Percentiles rank a stretch among this genome's conserved stretches.
Evolutionary conservation across 108 stramenopile genomes (phyloP).

Genomic region (Chaetoceros tenuissimus): DNA sequence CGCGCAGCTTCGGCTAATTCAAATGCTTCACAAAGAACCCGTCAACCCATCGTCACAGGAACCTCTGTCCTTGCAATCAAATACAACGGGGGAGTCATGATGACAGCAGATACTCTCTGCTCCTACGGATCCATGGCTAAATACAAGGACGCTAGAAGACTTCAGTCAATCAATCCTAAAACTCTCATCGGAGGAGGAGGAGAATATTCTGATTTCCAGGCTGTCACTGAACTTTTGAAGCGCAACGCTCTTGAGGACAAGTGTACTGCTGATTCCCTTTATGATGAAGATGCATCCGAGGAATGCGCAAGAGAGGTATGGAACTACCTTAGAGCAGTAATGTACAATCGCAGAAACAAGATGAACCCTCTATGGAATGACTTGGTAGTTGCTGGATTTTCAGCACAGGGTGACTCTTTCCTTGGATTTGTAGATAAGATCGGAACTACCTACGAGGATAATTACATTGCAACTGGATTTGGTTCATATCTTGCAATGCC

Average conservation of each 20-base stretch:
- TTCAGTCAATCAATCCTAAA: slow-evolving; percentile 48
- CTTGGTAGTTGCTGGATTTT: slow-evolving; percentile 82
- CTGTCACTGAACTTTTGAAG: slow-evolving; percentile 67
- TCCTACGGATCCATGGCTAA: slow-evolving; percentile 94
- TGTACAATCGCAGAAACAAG: slow-evolving; percentile 92
- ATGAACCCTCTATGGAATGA: slow-evolving; percentile 99
- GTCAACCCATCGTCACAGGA: slow-evolving; percentile 94
- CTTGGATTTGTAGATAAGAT: slow-evolving; percentile 95
- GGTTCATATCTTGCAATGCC: slow-evolving; percentile 94
- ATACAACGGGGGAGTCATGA: slow-evolving; percentile 92
- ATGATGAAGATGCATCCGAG: slow-evolving; percentile 41
- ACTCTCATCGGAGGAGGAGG: slow-evolving; percentile 91
- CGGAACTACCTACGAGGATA: slow-evolving; percentile 93
- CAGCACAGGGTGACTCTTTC: slow-evolving; percentile 49
- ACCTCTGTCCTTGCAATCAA: slow-evolving; percentile 93
- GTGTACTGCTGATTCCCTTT: slow-evolving; percentile 47
- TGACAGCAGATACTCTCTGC: slow-evolving; percentile 95
- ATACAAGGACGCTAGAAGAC: slow-evolving; percentile 84
- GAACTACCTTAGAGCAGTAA: slow-evolving; percentile 87
- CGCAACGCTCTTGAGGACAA: slow-evolving; percentile 63
- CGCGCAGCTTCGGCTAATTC: slow-evolving; percentile 2
- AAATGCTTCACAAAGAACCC: slow-evolving; percentile 43
- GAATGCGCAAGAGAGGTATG: slow-evolving; percentile 62
- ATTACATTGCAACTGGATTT: slow-evolving; percentile 95
- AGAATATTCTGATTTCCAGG: slow-evolving; percentile 94